A percentile compares a stretch with the other conserved stretches of the same genome.
Evolutionary conservation across 768 basidiomycete species (phyloP).

Genomic region (Pleurotus tuber-regium): DNA sequence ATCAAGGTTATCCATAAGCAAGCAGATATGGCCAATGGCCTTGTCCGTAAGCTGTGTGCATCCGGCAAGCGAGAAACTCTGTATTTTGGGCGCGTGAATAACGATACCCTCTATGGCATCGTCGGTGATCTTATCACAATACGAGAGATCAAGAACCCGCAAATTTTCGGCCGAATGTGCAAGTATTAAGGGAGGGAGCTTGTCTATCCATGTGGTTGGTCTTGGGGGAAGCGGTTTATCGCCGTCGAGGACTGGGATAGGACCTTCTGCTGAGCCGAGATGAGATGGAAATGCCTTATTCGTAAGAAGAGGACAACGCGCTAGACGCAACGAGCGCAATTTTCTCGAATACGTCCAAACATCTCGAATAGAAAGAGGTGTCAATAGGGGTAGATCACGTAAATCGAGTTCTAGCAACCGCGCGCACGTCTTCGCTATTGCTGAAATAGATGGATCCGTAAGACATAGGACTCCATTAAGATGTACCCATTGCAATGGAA

Average conservation of each 20-base stretch:
- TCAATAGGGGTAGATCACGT: constrained; percentile 64
- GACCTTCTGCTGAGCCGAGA: constrained; percentile 19
- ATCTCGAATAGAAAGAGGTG: constrained; percentile 68
- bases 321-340: constrained; percentile 71
- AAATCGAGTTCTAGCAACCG: constrained; percentile 82
- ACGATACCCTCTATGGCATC: constrained; percentile 74
- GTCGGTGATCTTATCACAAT: constrained; percentile 70
- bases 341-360: constrained; percentile 82
- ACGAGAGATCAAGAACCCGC: constrained; percentile 74
- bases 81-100: constrained; percentile 70
- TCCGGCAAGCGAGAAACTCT: constrained; percentile 74
- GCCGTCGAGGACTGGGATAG: constrained; percentile 18
- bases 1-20: constrained; percentile 74
- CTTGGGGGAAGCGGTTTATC: constrained; percentile 56
- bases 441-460: constrained; percentile 57
- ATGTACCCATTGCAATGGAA: constrained; percentile 70
- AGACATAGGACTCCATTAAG: constrained; percentile 68
- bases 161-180: constrained; percentile 70
- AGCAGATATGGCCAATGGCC: constrained; percentile 63
- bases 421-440: constrained; percentile 72
- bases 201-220: constrained; percentile 59
- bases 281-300: constrained; percentile 77
- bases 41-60: constrained; percentile 75
- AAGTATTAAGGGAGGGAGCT: constrained; percentile 60
- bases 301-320: constrained; percentile 73